Evolutionary conservation across 108 stramenopile genomes (phyloP).

Genomic region (Stephanodiscus triporus): DNA sequence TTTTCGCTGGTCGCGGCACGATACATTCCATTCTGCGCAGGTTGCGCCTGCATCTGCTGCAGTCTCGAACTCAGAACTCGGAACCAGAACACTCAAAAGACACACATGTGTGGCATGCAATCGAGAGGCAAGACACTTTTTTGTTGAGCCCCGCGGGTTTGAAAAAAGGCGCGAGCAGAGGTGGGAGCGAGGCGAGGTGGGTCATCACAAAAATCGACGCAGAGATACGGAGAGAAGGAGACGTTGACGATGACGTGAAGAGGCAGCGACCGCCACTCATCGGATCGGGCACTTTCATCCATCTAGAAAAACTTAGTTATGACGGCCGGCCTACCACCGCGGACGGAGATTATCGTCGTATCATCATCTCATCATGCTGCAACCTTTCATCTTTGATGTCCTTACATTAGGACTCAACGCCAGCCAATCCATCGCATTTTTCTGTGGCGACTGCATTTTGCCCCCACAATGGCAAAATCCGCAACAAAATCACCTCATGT

Average conservation of each 20-base stretch:
- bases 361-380: neutral
- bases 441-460: constrained; percentile 1
- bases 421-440: neutral
- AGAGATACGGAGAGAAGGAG: neutral
- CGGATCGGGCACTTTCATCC: neutral
- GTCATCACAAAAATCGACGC: neutral
- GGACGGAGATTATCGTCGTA: neutral
- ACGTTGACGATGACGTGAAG: neutral
- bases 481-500: neutral
- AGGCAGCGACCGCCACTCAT: neutral
- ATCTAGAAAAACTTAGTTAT: neutral
- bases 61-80: no score
- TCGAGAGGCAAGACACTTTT: no score
- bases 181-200: no score
- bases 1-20: no score
- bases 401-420: neutral
- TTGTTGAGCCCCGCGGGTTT: no score
- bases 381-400: neutral
- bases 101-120: no score
- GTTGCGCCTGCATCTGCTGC: no score
- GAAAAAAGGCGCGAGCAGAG: no score
- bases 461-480: neutral
- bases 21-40: no score
- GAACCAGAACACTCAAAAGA: no score
- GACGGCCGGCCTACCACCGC: neutral